These are phyloP conservation scores for Scheffersomyces lignosus DNA, from an alignment of 805 yeast species.

Conservation along the genomic window DNA sequence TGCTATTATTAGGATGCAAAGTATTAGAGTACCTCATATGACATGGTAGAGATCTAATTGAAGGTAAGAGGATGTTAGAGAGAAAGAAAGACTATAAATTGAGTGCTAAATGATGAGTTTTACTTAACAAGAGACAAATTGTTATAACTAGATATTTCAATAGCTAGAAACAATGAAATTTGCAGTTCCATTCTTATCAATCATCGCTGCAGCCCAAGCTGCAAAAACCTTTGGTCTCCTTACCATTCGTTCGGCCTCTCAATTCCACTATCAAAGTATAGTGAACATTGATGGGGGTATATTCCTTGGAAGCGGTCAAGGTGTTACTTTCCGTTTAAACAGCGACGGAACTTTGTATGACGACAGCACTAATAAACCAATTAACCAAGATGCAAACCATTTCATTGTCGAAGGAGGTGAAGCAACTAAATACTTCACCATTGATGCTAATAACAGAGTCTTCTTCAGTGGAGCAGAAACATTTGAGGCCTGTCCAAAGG, in stretches of 20 bases:
- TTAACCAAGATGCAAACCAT: slow-evolving; percentile 8
- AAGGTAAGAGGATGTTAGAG: no score
- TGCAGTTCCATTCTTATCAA: neutral
- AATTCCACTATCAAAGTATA: slow-evolving; percentile 19
- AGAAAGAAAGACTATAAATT: no score
- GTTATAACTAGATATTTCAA: no score
- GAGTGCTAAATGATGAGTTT: no score
- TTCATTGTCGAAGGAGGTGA: slow-evolving; percentile 2
- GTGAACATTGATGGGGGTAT: slow-evolving; percentile 6
- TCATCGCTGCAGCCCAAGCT: slow-evolving; percentile 19
- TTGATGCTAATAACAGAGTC: slow-evolving; percentile 7
- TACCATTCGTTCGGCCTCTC: slow-evolving; percentile 25
- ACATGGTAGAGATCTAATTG: no score
- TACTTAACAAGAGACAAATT: no score
- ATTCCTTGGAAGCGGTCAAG: slow-evolving; percentile 10
- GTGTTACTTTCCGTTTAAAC: slow-evolving; percentile 18
- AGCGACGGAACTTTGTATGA: slow-evolving; percentile 24
- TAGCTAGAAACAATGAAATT: no score
- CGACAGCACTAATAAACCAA: slow-evolving; percentile 14
- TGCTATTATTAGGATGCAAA: no score
- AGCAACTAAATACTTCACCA: slow-evolving; percentile 8
- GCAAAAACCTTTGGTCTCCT: slow-evolving; percentile 19
- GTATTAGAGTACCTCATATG: no score
- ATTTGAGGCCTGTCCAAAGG: neutral
- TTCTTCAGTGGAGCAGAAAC: neutral